A percentile compares a stretch with the other conserved stretches of the same genome.
phyloP scores from a whole-genome alignment of 192 early-diverging fungal genomes.

The Backusella morwellensis region DNA sequence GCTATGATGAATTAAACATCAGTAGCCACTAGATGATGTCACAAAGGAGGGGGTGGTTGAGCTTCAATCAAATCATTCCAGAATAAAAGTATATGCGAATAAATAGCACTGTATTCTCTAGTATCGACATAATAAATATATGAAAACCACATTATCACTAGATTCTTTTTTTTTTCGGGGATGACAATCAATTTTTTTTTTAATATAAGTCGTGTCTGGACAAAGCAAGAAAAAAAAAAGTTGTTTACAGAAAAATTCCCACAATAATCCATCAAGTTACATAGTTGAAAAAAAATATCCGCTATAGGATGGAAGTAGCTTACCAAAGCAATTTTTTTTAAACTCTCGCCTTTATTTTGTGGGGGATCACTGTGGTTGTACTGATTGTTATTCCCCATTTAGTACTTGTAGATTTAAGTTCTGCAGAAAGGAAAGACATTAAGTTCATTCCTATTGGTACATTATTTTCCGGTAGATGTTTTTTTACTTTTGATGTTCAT shows the following conservation, averaged over 20 bases:
- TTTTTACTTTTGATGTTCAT: neutral
- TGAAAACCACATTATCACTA: neutral
- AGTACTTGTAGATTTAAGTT: neutral
- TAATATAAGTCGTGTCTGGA: neutral
- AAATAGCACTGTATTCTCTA: neutral
- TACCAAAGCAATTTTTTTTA: constrained; percentile 2
- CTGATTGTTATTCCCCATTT: neutral
- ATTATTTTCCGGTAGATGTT: constrained; percentile 2
- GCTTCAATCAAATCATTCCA: neutral
- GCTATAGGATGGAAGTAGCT: neutral
- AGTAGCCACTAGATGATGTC: neutral
- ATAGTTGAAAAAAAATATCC: neutral
- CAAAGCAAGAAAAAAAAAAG: neutral
- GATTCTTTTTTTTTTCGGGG: neutral
- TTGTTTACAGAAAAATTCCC: neutral
- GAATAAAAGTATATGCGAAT: neutral
- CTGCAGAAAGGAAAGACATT: neutral
- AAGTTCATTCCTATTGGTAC: neutral
- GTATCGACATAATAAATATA: neutral
- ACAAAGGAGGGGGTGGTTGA: neutral
- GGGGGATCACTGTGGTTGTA: neutral
- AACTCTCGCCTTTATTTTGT: neutral
- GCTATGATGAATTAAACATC: neutral
- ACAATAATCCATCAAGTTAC: neutral
- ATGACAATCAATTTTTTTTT: neutral